Evolutionary conservation across 805 yeast genomes (phyloP).

Genomic region (Starmerella powellii): DNA sequence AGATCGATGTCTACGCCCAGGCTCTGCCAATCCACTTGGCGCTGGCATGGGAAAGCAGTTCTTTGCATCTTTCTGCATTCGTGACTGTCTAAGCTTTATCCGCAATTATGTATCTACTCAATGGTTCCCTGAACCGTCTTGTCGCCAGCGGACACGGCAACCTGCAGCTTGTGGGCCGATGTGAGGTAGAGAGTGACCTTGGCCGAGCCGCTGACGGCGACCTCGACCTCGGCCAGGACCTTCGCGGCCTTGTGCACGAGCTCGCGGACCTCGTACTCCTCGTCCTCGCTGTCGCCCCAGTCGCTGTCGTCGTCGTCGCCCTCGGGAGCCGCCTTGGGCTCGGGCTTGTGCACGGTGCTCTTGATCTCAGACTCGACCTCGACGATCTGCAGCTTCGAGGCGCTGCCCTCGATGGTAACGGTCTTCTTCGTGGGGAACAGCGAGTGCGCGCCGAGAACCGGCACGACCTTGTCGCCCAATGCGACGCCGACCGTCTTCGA

Average conservation of each 20-base stretch:
- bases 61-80: too few species aligned
- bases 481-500: conserved; percentile 74
- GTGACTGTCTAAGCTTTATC: too few species aligned
- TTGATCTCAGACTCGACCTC: conserved; percentile 72
- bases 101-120: conserved; percentile 3
- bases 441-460: conserved; percentile 70
- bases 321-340: conserved; percentile 37
- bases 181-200: conserved; percentile 54
- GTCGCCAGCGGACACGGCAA: conserved; percentile 37
- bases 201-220: conserved; percentile 58
- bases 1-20: too few species aligned
- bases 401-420: conserved; percentile 49
- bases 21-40: too few species aligned
- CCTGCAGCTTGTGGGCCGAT: conserved; percentile 50
- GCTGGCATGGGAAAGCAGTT: too few species aligned
- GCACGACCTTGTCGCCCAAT: conserved; percentile 55
- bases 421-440: conserved; percentile 82
- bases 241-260: conserved; percentile 62
- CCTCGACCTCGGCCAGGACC: conserved; percentile 63
- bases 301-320: conserved; percentile 40
- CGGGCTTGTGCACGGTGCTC: conserved; percentile 69
- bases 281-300: conserved; percentile 50
- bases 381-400: conserved; percentile 44
- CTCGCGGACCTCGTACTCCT: conserved; percentile 75
- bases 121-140: conserved; percentile 23